Evolutionary conservation across 306 rosid species (phyloP).

Genomic region (apple (Malus domestica)): ASM211411v1 NC_041790.1:12361501-12362000

Average conservation of each 20-base stretch:
- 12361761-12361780: conserved; percentile 11
- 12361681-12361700: conserved; percentile 23
- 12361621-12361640: conserved; percentile 28
- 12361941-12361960: not conserved
- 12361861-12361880: conserved; percentile 25
- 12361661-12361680: conserved; percentile 23
- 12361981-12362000: conserved; percentile 11
- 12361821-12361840: conserved; percentile 24
- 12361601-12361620: conserved; percentile 16
- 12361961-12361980: not conserved
- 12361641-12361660: conserved; percentile 3
- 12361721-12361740: not conserved
- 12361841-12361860: conserved; percentile 35
- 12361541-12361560: conserved; percentile 17
- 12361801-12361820: conserved; percentile 27
- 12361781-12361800: conserved; percentile 23
- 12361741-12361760: conserved; percentile 33
- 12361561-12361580: conserved; percentile 31
- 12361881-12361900: conserved; percentile 11
- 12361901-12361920: not conserved
- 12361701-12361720: conserved; percentile 21
- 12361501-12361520: conserved; percentile 19
- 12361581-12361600: conserved; percentile 19
- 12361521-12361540: conserved; percentile 15
- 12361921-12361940: not conserved